Evolutionary conservation across 352 stramenopile genomes (phyloP), one percentile per base, ranked within the genome.

Genomic region (Lagenidium sp.): DNA sequence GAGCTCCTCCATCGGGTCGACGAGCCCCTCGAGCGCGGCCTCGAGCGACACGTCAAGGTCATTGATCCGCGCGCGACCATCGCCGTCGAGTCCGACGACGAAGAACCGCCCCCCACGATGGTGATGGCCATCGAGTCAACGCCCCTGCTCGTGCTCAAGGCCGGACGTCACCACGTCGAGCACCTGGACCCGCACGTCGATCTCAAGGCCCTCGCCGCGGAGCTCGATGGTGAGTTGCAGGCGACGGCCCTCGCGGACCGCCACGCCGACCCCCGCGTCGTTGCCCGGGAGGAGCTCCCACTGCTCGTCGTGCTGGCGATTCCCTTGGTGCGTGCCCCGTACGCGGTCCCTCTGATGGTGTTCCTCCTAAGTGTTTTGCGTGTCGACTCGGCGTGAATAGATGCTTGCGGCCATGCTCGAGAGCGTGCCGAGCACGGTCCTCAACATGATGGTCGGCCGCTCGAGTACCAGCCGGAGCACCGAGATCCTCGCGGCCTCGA

Each of bases 381-480:
- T n/a, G n/a, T n/a, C n/a, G n/a, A n/a, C n/a, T n/a, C n/a, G n/a
- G 16, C 23, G 1, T 5, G 22, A 16, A 22, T 31, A 68, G 60
- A 75, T 78, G 50, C 36, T 81, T 15, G 53, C 54, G 1, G 42
- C 65, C 19, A 39, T 73, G 43, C 53, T 84, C 22, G 68, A 84
- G 44, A 63, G 75, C 31, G 41, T 78, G 6, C 67, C 71, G 11
- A 58, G 65, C 21, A 50, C 69, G 54, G 44, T 61, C n/a, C 46
- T 77, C 20, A 63, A 55, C 24, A 80, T 82, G 45, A 80, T 85
- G 73, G 63, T 83, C 26, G 73, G 73, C 11, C 67, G 80, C 53
- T 64, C 65, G 37, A 61, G 60, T 49, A 45, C 55, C n/a, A 56
- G 60, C 18, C 53, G 60, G 42, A 82, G 68, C 49, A 78, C 64